Conservation (phyloP, 2,329 filamentous ascomycete species). For the Pseudogymnoascus sp. region DNA sequence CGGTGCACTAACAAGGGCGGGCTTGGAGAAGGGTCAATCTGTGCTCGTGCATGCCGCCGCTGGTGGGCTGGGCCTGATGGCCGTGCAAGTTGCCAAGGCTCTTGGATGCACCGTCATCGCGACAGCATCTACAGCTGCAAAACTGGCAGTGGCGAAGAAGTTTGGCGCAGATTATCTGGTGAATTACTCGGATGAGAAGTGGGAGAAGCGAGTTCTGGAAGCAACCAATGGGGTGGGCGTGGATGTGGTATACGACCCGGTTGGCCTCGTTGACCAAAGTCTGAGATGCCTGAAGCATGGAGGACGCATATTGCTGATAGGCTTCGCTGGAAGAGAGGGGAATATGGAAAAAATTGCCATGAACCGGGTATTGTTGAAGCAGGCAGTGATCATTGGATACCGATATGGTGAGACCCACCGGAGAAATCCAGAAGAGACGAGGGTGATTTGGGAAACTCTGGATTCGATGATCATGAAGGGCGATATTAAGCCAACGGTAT, state of each 20-base stretch:
- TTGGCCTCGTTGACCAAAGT: slow-evolving; percentile 48
- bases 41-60: slow-evolving; percentile 49
- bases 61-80: slow-evolving; percentile 48
- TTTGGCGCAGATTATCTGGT: slow-evolving; percentile 38
- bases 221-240: slow-evolving; percentile 44
- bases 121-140: slow-evolving; percentile 41
- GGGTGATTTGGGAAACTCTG: slow-evolving; percentile 45
- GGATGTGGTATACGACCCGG: slow-evolving; percentile 51
- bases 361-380: slow-evolving; percentile 48
- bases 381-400: slow-evolving; percentile 47
- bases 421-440: slow-evolving; percentile 39
- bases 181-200: slow-evolving; percentile 35
- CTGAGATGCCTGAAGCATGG: slow-evolving; percentile 47
- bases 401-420: slow-evolving; percentile 51
- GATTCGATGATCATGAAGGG: slow-evolving; percentile 40
- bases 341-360: slow-evolving; percentile 48
- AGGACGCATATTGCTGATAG: slow-evolving; percentile 48
- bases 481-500: slow-evolving; percentile 44
- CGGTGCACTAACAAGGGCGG: slow-evolving; percentile 39
- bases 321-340: slow-evolving; percentile 48
- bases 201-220: slow-evolving; percentile 44
- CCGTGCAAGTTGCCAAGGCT: slow-evolving; percentile 47
- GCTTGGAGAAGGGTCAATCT: slow-evolving; percentile 39
- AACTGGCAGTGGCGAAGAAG: slow-evolving; percentile 35
- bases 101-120: slow-evolving; percentile 47